Evolutionary conservation across 1,139 yeast species (phyloP).

Genomic region (Hyphopichia khmerensis): DNA sequence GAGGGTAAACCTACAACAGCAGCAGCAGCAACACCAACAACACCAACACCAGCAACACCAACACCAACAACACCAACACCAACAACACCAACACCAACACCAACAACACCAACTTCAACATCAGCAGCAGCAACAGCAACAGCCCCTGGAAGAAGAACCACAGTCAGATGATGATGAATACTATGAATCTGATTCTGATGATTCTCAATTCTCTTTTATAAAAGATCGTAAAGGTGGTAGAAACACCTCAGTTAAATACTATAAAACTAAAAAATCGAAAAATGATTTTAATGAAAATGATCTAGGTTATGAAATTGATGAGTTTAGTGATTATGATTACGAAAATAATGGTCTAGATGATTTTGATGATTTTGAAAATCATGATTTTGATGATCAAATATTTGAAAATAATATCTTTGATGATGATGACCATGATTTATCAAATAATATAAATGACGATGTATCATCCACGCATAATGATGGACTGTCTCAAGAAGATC

Average conservation of each 20-base stretch:
- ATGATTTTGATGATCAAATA: constrained; percentile 53
- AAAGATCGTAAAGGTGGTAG: constrained; percentile 55
- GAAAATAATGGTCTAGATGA: constrained; percentile 52
- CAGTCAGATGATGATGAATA: constrained; percentile 10
- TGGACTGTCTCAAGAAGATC: constrained; percentile 8
- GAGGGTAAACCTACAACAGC: too few relatives aligned
- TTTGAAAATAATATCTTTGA: constrained; percentile 26
- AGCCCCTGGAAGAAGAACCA: too few relatives aligned
- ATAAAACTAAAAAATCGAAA: constrained; percentile 34
- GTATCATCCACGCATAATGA: constrained; percentile 12
- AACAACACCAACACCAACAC: too few relatives aligned
- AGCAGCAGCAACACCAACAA: too few relatives aligned
- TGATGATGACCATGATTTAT: constrained; percentile 14
- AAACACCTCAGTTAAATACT: constrained; percentile 62
- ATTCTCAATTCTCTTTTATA: constrained; percentile 58
- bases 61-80: too few relatives aligned
- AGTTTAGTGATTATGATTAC: constrained; percentile 41
- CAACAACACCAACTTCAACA: too few relatives aligned
- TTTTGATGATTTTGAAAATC: constrained; percentile 47
- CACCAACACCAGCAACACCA: too few relatives aligned
- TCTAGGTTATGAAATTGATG: constrained; percentile 36
- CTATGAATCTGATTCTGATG: constrained; percentile 24
- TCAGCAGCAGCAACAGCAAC: too few relatives aligned
- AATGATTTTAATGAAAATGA: constrained; percentile 29
- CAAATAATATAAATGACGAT: constrained; percentile 3